Evolutionary conservation across 2,329 filamentous ascomycete species (phyloP), one percentile per base, ranked within the genome.

Genomic region (Clarireedia paspali): DNA sequence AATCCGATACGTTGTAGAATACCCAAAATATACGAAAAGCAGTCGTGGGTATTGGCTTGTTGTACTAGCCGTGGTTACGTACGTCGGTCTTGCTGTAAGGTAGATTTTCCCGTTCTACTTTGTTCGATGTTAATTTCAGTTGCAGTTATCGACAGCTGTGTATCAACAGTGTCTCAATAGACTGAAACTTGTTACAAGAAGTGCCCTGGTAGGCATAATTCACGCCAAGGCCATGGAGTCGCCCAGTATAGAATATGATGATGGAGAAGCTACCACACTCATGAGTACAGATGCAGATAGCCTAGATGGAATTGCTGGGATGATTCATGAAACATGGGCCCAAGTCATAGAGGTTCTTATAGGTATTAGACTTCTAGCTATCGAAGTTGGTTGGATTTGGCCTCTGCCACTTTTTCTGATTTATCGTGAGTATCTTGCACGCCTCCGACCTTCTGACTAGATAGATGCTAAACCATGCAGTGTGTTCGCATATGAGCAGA

Each of bases 271-370:
- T 2, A 62, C 71, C 2, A 73, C 73, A 0, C 63, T 77, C 0
- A 71, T 72, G 64, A 76, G 69, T 56, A 75, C 68, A 2, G 74
- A 77, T 60, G 66, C 70, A 2, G 68, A 71, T 12, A 67, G 63
- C 51, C 61, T 75, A 0, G 68, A 67, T 1, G 60, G 60, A 0
- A 64, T 70, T 5, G 66, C 63, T 0, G 63, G 67, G 30, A 71
- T 75, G 70, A 57, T 73, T 14, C 73, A 76, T 48, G 74, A 76
- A 44, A 69, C 67, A 0, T 76, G 74, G 72, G 74, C 70, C 0
- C 67, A 73, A 14, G 39, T 70, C 1, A n/a, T 76, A 0, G 75
- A 77, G 55, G 69, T 76, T 0, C 39, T 70, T 0, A 62, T 77
- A 38, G 75, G 74, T 1, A 66, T 74, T 2, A 47, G 55, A 6